These are phyloP conservation scores for Beauveria sp. DNA, from an alignment of 2,329 filamentous ascomycete genomes.

Conservation along the genomic window DNA sequence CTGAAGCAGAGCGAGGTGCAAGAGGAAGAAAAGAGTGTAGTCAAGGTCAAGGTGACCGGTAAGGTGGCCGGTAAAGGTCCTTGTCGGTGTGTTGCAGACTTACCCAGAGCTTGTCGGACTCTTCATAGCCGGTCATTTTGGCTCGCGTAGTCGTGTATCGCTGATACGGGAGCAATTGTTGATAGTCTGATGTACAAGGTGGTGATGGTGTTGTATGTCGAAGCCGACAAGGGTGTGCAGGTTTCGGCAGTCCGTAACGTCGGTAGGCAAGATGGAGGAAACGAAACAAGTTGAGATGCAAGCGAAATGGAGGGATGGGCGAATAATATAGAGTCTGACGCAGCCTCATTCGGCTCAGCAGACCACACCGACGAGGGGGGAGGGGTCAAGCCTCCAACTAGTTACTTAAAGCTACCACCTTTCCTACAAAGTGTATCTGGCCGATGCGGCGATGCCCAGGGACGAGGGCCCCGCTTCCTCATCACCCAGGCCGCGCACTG, in stretches of 20 bases:
- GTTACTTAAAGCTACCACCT: not conserved
- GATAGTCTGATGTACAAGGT: not conserved
- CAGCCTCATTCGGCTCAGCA: conserved; percentile 5
- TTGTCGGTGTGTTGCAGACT: conserved; percentile 16
- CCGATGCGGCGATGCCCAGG: not conserved
- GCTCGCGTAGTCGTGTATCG: not conserved
- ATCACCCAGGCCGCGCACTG: too few relatives aligned
- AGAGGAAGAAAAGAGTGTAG: not conserved
- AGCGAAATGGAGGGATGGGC: not conserved
- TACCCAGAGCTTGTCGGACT: conserved; percentile 42
- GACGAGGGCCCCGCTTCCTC: not conserved
- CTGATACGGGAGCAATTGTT: not conserved
- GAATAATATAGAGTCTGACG: not conserved
- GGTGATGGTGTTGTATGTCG: too few relatives aligned
- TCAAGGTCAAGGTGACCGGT: too few relatives aligned
- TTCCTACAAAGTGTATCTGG: too few relatives aligned
- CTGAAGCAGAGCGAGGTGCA: too few relatives aligned
- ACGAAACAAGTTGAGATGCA: not conserved
- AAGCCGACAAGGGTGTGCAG: too few relatives aligned
- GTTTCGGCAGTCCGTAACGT: not conserved
- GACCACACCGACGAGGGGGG: not conserved
- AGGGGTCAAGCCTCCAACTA: not conserved
- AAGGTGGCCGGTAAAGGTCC: too few relatives aligned
- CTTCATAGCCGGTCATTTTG: conserved; percentile 6
- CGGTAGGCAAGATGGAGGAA: not conserved